phyloP scores from a whole-genome alignment of 495 filamentous ascomycete species.

The Tirmania nivea region DNA sequence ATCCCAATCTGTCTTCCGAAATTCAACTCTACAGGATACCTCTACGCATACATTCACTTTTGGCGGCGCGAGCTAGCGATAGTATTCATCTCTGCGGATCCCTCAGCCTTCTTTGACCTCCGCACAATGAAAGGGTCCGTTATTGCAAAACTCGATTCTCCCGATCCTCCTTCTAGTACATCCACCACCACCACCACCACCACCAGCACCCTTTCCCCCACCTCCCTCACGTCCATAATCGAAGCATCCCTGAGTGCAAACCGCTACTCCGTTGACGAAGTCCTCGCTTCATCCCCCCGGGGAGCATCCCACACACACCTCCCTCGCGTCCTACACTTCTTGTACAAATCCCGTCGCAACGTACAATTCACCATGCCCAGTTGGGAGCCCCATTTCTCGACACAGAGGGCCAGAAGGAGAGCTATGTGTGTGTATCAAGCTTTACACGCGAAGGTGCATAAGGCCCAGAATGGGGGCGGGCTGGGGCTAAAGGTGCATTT shows the following conservation, averaged over 20 bases:
- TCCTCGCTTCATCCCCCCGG: slow-evolving; percentile 34
- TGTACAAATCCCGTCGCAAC: slow-evolving; percentile 82
- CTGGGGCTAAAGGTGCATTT: slow-evolving; percentile 70
- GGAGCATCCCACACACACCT: slow-evolving; percentile 27
- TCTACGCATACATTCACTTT: slow-evolving; percentile 98
- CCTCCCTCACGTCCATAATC: slow-evolving; percentile 38
- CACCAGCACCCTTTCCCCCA: too few species aligned
- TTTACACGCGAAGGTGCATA: slow-evolving; percentile 36
- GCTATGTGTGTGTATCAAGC: slow-evolving; percentile 23
- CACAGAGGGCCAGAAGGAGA: slow-evolving; percentile 42
- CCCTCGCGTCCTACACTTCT: slow-evolving; percentile 48
- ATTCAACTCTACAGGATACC: slow-evolving; percentile 92
- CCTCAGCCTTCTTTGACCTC: slow-evolving; percentile 80
- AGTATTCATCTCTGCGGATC: slow-evolving; percentile 76
- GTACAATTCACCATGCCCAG: slow-evolving; percentile 90
- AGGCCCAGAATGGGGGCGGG: slow-evolving; percentile 31
- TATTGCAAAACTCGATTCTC: slow-evolving; percentile 28
- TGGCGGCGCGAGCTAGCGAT: slow-evolving; percentile 59
- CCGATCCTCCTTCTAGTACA: neutral
- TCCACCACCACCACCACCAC: too few species aligned
- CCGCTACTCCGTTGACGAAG: slow-evolving; percentile 44
- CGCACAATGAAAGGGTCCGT: slow-evolving; percentile 64
- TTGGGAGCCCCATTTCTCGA: slow-evolving; percentile 48
- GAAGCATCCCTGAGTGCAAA: slow-evolving; percentile 47
- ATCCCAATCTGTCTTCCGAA: slow-evolving; percentile 88